Percentiles rank a stretch among this genome's conserved stretches.
Evolutionary conservation across 78 protist genomes (phyloP).

Genomic region (Protostelium mycophagum): DNA sequence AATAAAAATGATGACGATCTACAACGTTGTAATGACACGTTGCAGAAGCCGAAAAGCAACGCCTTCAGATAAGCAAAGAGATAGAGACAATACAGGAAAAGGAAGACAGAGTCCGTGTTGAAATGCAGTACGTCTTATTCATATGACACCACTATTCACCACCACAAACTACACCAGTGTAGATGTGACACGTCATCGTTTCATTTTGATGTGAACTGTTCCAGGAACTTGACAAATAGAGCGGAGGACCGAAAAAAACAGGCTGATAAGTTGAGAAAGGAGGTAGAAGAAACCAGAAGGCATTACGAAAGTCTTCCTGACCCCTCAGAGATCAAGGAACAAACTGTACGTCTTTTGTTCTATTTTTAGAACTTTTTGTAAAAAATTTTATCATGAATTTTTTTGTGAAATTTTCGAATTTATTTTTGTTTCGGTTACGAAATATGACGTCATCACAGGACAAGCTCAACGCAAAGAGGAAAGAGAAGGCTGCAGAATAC

Average conservation of each 20-base stretch:
- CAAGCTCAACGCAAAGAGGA: background rate
- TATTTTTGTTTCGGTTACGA: too few species aligned
- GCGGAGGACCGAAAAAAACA: constrained; percentile 18
- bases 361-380: too few species aligned
- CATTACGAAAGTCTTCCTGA: background rate
- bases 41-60: background rate
- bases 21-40: background rate
- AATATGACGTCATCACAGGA: background rate
- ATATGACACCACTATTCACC: too few species aligned
- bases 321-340: background rate
- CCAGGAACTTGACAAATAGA: background rate
- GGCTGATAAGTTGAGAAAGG: background rate
- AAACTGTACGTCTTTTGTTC: background rate
- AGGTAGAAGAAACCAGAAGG: background rate
- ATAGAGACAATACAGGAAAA: background rate
- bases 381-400: too few species aligned
- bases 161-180: background rate
- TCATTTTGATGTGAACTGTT: background rate
- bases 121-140: background rate
- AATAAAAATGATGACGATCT: too few species aligned
- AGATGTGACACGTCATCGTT: background rate
- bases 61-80: background rate
- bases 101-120: background rate
- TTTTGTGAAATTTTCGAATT: too few species aligned
- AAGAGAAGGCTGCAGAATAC: background rate